Evolutionary conservation across 2,329 filamentous ascomycete genomes (phyloP), one percentile per base, ranked within the genome.

Genomic region (Thielaviopsis euricoi): DNA sequence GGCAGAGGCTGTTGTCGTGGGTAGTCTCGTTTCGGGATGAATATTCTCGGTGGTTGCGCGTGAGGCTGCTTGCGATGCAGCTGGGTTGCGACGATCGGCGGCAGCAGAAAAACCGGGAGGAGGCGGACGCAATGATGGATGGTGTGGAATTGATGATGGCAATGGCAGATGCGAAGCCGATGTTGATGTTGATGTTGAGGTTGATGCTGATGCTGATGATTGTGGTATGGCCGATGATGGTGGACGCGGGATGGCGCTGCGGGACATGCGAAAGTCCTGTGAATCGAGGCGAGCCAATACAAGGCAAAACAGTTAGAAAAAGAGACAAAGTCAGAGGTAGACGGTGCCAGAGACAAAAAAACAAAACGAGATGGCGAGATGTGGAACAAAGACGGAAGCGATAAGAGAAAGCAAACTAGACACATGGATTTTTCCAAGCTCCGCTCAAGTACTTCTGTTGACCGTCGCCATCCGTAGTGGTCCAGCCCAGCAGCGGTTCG

Each of bases 21-120:
- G 67, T 55, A 80, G 74, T 68, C 66, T 85, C 84, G 68, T 71
- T 73, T 64, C 43, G 43, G n/a, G 43, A 21, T 48, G 43, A 48
- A 48, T n/a, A 3, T 48, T 21, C n/a, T 48, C 43, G n/a, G 43
- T 19, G 12, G 6, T 48, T 21, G 43, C 43, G n/a, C 43, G 17
- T 4, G n/a, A n/a, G 7, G 43, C n/a, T 21, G n/a, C 15, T 4
- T 21, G 43, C n/a, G 43, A 9, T 48, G 43, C 43, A 10, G 43
- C 19, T 9, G 17, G 43, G 43, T 19, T 48, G 43, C 43, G 43
- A 21, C 43, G 43, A 48, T 48, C 43, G 7, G 43, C 6, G n/a
- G 37, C 13, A 55, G 52, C 58, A 23, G 60, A n/a, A 21, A 33
- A 33, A 10, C 7, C 29, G 29, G 29, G 29, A 33, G 60, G 4